A percentile compares a stretch with the other conserved stretches of the same genome.
phyloP scores from a whole-genome alignment of 306 rosid genomes.

The Abrus pulchellus region DNA sequence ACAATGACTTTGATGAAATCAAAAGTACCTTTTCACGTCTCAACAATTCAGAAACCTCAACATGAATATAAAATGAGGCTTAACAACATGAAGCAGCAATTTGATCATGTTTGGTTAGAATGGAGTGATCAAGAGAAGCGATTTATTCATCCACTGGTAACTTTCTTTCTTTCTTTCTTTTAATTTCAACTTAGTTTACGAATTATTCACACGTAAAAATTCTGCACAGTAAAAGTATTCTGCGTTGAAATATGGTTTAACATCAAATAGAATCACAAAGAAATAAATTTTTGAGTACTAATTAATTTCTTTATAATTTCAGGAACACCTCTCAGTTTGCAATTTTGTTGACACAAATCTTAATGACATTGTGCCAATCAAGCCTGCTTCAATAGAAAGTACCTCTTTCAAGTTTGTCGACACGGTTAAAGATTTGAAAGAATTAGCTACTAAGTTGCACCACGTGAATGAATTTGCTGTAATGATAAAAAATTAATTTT shows the following conservation, averaged over 20 bases:
- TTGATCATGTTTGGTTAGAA: conserved; percentile 93
- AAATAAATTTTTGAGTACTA: too few species aligned
- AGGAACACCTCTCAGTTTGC: conserved; percentile 71
- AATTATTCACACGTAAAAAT: too few species aligned
- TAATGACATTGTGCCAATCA: conserved; percentile 59
- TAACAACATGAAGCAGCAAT: conserved; percentile 75
- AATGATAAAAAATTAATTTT: conserved; percentile 23
- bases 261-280: too few species aligned
- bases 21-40: conserved; percentile 87
- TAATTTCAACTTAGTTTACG: too few species aligned
- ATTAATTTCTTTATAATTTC: conserved; percentile 27
- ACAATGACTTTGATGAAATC: not conserved
- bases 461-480: conserved; percentile 90
- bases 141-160: conserved; percentile 87
- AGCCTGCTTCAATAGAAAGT: conserved; percentile 66
- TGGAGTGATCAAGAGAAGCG: conserved; percentile 71
- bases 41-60: conserved; percentile 81
- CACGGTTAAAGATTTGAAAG: conserved; percentile 80
- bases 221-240: too few species aligned
- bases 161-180: conserved; percentile 47
- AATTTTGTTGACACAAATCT: conserved; percentile 76
- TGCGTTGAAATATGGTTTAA: too few species aligned
- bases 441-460: conserved; percentile 79
- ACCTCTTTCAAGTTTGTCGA: conserved; percentile 80
- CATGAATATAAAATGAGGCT: conserved; percentile 73